These are phyloP conservation scores for Phragmites australis DNA, from an alignment of 176 grass and related monocot genomes.

Conservation along the genomic window DNA sequence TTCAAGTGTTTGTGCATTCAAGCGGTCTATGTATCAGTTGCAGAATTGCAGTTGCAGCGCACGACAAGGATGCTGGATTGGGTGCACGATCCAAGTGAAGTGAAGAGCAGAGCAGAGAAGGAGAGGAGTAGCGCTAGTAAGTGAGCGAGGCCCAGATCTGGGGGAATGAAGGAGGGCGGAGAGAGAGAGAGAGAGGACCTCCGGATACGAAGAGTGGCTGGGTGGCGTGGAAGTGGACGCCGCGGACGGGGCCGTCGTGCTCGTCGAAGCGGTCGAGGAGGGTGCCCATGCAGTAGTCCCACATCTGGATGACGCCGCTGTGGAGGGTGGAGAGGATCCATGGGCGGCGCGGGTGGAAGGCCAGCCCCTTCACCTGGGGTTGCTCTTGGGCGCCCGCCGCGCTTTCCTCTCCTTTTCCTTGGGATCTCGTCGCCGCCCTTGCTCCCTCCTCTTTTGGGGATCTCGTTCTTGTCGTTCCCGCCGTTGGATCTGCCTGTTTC, in stretches of 20 bases:
- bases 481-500: too few relatives aligned
- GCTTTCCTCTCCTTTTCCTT: too few relatives aligned
- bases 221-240: conserved; percentile 82
- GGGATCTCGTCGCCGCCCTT: too few relatives aligned
- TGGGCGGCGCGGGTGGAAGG: conserved; percentile 77
- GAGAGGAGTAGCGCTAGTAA: too few relatives aligned
- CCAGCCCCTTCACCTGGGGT: conserved; percentile 81
- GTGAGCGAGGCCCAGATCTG: not conserved
- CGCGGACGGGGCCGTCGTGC: conserved; percentile 85
- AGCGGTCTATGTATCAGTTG: too few relatives aligned
- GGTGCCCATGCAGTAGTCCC: conserved; percentile 93
- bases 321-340: conserved; percentile 92
- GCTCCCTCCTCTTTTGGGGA: too few relatives aligned
- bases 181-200: conserved; percentile 40
- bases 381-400: conserved; percentile 97
- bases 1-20: too few relatives aligned
- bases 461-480: too few relatives aligned
- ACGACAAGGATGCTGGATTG: too few relatives aligned
- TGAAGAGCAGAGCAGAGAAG: too few relatives aligned
- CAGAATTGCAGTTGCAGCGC: too few relatives aligned
- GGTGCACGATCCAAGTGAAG: too few relatives aligned
- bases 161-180: not conserved
- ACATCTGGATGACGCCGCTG: conserved; percentile 92
- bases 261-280: conserved; percentile 96
- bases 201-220: conserved; percentile 95